Conservation (phyloP, 2,329 filamentous ascomycete species). For the Calonectria hawksworthii region DNA sequence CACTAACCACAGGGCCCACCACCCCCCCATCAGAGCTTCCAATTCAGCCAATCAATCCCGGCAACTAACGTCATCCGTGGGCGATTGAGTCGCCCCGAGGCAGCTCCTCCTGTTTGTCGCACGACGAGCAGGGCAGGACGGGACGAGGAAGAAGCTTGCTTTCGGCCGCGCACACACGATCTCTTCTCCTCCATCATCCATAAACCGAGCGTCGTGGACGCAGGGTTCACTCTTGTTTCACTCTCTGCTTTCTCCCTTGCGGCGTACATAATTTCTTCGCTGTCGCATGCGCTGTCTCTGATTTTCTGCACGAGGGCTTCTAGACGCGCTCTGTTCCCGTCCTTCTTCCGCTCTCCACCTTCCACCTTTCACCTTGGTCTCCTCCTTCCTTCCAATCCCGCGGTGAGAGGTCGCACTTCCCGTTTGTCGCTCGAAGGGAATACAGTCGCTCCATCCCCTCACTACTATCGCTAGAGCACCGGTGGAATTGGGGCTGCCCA, state of each 20-base stretch:
- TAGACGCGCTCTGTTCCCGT: neutral
- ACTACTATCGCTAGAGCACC: neutral
- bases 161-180: neutral
- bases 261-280: neutral
- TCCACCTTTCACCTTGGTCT: neutral
- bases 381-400: neutral
- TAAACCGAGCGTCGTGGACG: neutral
- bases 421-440: neutral
- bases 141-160: slow-evolving; percentile 10
- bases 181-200: slow-evolving; percentile 3
- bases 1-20: neutral
- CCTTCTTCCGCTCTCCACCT: neutral
- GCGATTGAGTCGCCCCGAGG: slow-evolving; percentile 2
- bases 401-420: neutral
- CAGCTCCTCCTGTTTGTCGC: slow-evolving; percentile 11
- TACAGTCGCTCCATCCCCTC: neutral
- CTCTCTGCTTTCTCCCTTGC: neutral
- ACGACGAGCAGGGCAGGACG: neutral
- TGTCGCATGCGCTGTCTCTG: slow-evolving; percentile 13
- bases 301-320: neutral
- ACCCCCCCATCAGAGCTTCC: neutral
- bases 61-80: slow-evolving; percentile 18
- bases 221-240: neutral
- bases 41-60: neutral
- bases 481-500: neutral